Conservation (phyloP, 1,284 basidiomycete genomes). For the Rhodotorula sp. region DNA sequence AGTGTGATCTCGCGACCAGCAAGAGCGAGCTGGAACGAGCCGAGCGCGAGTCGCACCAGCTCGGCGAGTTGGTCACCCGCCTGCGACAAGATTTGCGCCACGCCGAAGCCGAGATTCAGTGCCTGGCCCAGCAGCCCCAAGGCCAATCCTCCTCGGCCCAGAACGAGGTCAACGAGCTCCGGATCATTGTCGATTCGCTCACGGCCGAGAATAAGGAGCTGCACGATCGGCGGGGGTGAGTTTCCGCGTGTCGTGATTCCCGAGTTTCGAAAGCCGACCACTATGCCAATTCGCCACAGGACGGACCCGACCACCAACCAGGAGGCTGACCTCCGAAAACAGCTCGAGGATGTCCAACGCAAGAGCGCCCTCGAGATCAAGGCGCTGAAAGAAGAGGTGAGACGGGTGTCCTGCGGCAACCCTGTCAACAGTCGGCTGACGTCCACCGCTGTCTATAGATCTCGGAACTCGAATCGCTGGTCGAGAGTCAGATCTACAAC, state of each 20-base stretch:
- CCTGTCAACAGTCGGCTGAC: too few relatives aligned
- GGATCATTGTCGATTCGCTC: constrained; percentile 72
- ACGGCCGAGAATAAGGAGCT: constrained; percentile 74
- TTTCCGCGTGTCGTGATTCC: too few relatives aligned
- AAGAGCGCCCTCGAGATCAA: constrained; percentile 44
- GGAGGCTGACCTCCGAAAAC: background rate
- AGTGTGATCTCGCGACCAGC: constrained; percentile 59
- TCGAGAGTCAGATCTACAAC: constrained; percentile 90
- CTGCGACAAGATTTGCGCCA: constrained; percentile 52
- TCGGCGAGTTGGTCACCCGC: constrained; percentile 47
- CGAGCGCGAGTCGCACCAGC: constrained; percentile 47
- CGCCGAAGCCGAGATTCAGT: constrained; percentile 40
- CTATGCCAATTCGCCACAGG: too few relatives aligned
- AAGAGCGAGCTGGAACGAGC: constrained; percentile 45
- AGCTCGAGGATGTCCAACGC: constrained; percentile 44
- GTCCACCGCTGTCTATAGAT: constrained; percentile 55
- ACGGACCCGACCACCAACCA: too few relatives aligned
- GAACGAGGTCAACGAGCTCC: constrained; percentile 44
- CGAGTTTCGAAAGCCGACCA: constrained; percentile 47
- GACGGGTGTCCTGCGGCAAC: background rate
- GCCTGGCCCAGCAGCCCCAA: constrained; percentile 31
- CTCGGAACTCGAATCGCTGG: constrained; percentile 77
- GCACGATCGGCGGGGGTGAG: constrained; percentile 45
- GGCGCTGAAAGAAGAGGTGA: constrained; percentile 40
- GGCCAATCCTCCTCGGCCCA: constrained; percentile 38